Conservation (phyloP, 2,329 filamentous ascomycete species). For the Sporothrix sp. region DNA sequence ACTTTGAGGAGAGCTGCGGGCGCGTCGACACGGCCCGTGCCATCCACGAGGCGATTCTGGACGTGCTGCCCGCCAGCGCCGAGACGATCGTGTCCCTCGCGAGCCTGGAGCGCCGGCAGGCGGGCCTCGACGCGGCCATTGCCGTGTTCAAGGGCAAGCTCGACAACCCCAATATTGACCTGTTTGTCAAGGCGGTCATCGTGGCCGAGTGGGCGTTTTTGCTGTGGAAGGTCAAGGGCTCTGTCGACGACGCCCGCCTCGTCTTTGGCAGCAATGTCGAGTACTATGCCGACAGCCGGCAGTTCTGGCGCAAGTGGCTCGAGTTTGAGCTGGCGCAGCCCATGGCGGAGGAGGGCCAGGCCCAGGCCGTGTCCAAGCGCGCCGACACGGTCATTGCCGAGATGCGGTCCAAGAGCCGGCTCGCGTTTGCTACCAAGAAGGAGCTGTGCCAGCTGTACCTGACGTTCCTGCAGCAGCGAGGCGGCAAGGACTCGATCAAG, state of each 20-base stretch:
- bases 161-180: slow-evolving; percentile 58
- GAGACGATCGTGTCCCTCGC: slow-evolving; percentile 84
- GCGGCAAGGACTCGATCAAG: slow-evolving; percentile 73
- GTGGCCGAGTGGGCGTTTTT: slow-evolving; percentile 82
- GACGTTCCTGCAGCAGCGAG: slow-evolving; percentile 71
- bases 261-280: slow-evolving; percentile 75
- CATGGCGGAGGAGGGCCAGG: slow-evolving; percentile 53
- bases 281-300: slow-evolving; percentile 72
- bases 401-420: slow-evolving; percentile 60
- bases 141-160: slow-evolving; percentile 74
- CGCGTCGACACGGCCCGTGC: slow-evolving; percentile 70
- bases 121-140: slow-evolving; percentile 74
- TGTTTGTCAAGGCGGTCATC: slow-evolving; percentile 75
- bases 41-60: slow-evolving; percentile 73
- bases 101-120: slow-evolving; percentile 74
- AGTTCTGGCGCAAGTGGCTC: slow-evolving; percentile 87
- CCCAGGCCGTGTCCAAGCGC: slow-evolving; percentile 56
- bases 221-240: slow-evolving; percentile 79
- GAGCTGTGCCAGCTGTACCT: slow-evolving; percentile 73
- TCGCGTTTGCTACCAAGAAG: slow-evolving; percentile 58
- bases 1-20: slow-evolving; percentile 81
- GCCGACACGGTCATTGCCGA: slow-evolving; percentile 73
- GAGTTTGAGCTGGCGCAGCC: slow-evolving; percentile 82
- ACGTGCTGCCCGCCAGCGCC: slow-evolving; percentile 67
- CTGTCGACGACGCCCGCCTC: slow-evolving; percentile 67